Percentiles rank a stretch among this genome's conserved stretches.
Conservation (phyloP, 495 filamentous ascomycete genomes). For the Penicillium salamii region DNA sequence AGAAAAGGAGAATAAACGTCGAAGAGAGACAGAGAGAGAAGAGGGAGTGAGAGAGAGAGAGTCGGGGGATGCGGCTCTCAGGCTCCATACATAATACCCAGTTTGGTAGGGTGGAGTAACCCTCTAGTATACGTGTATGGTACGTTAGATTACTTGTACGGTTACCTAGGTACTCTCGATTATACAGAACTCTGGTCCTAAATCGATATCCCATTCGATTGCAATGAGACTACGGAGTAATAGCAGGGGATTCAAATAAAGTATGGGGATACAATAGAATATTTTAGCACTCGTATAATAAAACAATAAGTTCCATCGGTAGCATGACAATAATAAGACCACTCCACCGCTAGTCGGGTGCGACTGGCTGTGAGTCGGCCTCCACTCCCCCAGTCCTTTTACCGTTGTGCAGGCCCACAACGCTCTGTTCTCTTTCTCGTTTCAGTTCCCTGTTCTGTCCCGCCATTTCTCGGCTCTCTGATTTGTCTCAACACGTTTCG, state of each 20-base stretch:
- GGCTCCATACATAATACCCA: constrained; percentile 1
- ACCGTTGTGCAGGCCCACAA: constrained; percentile 16
- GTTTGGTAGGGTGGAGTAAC: not conserved
- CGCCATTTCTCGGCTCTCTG: no score
- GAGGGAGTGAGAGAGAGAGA: not conserved
- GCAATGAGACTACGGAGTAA: no score
- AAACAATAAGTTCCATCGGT: no score
- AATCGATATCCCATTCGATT: no score
- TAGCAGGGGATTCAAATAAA: no score
- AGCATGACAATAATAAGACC: not conserved
- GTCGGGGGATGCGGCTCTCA: constrained; percentile 5
- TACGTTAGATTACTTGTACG: no score
- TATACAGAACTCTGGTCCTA: no score
- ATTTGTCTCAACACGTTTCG: no score
- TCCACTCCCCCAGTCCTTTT: constrained; percentile 11
- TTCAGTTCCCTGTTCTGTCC: not conserved
- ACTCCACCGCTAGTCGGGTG: constrained; percentile 7
- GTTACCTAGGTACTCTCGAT: no score
- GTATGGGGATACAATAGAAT: no score
- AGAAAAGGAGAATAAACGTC: constrained; percentile 6
- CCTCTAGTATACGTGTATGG: no score
- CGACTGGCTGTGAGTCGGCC: not conserved
- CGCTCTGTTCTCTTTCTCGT: constrained; percentile 4
- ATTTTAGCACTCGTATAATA: no score
- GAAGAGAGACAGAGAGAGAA: not conserved